Conservation (phyloP, 1,284 basidiomycete genomes). For the Leccinum discolor region DNA sequence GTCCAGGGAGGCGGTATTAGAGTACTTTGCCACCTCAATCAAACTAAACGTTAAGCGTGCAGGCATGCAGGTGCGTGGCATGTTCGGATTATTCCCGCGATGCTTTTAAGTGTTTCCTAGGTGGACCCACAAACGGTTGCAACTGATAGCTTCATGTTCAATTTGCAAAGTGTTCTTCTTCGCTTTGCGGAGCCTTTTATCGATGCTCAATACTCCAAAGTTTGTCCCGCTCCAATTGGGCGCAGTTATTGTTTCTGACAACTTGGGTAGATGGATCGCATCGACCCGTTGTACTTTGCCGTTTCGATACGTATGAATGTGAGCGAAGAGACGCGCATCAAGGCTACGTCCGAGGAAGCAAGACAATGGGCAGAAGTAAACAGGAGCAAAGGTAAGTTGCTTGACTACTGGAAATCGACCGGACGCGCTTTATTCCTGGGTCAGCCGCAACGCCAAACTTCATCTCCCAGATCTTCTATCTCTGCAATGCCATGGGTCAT, state of each 20-base stretch:
- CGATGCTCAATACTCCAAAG: conserved; percentile 90
- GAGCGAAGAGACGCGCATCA: conserved; percentile 88
- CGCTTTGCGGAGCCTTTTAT: conserved; percentile 97
- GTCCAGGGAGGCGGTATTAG: conserved; percentile 83
- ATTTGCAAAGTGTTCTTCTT: conserved; percentile 81
- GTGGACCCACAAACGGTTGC: conserved; percentile 87
- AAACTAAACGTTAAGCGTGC: conserved; percentile 84
- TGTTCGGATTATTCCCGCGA: neutral
- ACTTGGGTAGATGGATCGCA: conserved; percentile 77
- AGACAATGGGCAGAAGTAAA: conserved; percentile 67
- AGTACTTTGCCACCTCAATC: conserved; percentile 79
- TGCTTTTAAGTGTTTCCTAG: conserved; percentile 33
- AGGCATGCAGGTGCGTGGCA: conserved; percentile 74
- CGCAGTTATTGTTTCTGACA: conserved; percentile 12
- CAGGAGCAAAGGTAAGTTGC: conserved; percentile 41
- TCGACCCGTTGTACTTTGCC: conserved; percentile 84
- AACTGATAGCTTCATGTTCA: conserved; percentile 93
- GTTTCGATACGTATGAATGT: conserved; percentile 74
- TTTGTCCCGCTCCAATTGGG: conserved; percentile 28
- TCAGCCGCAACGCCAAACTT: conserved; percentile 76
- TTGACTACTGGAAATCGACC: neutral
- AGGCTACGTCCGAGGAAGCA: conserved; percentile 86
- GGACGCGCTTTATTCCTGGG: neutral
- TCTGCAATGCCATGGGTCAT: conserved; percentile 84
- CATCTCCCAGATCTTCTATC: conserved; percentile 94